Evolutionary conservation across 2,329 filamentous ascomycete species (phyloP).

Genomic region (Neoascochyta sp.): DNA sequence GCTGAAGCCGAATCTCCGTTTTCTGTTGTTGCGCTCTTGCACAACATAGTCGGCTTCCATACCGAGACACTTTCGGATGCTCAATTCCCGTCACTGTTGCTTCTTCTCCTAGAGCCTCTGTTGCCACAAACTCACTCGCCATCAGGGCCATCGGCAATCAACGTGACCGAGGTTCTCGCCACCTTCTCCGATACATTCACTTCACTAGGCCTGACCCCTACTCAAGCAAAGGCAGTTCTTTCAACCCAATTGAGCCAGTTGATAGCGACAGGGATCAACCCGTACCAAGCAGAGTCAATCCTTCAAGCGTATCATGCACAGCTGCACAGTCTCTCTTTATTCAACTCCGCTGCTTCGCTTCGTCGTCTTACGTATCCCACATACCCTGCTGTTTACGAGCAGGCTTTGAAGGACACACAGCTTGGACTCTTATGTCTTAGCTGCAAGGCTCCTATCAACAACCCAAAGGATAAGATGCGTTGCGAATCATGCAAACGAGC

Average conservation of each 20-base stretch:
- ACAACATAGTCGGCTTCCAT: slow-evolving; percentile 42
- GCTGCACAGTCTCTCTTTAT: slow-evolving; percentile 47
- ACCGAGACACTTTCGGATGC: slow-evolving; percentile 42
- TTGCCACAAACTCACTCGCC: slow-evolving; percentile 42
- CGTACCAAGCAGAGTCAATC: slow-evolving; percentile 53
- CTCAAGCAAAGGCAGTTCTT: slow-evolving; percentile 42
- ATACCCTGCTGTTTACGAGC: slow-evolving; percentile 57
- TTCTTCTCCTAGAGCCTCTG: slow-evolving; percentile 47
- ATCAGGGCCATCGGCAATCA: slow-evolving; percentile 21
- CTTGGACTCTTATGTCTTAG: slow-evolving; percentile 54
- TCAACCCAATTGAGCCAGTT: slow-evolving; percentile 40
- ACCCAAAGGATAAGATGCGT: slow-evolving; percentile 48
- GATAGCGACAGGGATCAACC: slow-evolving; percentile 45
- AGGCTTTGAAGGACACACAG: slow-evolving; percentile 52
- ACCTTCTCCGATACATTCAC: slow-evolving; percentile 41
- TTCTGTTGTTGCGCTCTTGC: slow-evolving; percentile 43
- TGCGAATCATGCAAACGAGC: slow-evolving; percentile 50
- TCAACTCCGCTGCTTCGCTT: slow-evolving; percentile 54
- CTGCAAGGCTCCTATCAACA: slow-evolving; percentile 56
- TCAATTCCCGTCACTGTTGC: slow-evolving; percentile 47
- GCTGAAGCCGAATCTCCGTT: slow-evolving; percentile 36
- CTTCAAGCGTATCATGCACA: slow-evolving; percentile 57
- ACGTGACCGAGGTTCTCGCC: slow-evolving; percentile 33
- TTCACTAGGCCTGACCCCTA: slow-evolving; percentile 35
- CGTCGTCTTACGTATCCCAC: slow-evolving; percentile 53